These are phyloP conservation scores for Apiospora marii DNA, from an alignment of 2,329 filamentous ascomycete genomes.

Conservation along the genomic window DNA sequence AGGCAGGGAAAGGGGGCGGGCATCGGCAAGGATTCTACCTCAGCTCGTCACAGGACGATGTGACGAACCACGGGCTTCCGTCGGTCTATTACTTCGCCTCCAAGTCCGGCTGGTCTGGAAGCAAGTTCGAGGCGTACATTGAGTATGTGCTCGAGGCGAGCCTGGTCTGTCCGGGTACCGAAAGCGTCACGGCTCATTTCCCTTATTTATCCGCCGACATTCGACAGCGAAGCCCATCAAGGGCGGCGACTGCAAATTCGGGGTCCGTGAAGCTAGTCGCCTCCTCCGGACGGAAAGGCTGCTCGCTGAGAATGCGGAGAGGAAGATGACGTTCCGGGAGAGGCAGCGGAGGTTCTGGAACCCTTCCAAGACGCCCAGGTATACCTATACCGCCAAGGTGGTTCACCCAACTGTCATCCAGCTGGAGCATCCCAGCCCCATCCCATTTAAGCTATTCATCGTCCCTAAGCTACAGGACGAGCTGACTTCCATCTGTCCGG, in stretches of 20 bases:
- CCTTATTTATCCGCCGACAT: constrained; percentile 23
- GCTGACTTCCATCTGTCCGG: constrained; percentile 22
- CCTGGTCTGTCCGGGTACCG: constrained; percentile 22
- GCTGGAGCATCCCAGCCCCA: constrained; percentile 26
- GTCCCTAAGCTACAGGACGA: constrained; percentile 6
- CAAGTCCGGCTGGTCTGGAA: background rate
- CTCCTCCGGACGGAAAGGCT: constrained; percentile 22
- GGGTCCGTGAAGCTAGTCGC: background rate
- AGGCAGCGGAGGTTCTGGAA: constrained; percentile 25
- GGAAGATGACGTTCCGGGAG: constrained; percentile 23
- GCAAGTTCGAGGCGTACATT: constrained; percentile 27
- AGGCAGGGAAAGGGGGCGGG: background rate
- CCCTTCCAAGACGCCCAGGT: constrained; percentile 26
- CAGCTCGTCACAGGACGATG: constrained; percentile 26
- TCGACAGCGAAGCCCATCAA: constrained; percentile 24
- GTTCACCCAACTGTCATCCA: constrained; percentile 24
- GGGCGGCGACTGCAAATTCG: constrained; percentile 17
- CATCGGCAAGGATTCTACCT: constrained; percentile 2
- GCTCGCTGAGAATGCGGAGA: constrained; percentile 22
- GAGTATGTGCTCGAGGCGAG: constrained; percentile 28
- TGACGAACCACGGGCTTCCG: constrained; percentile 24
- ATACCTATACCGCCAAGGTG: constrained; percentile 23
- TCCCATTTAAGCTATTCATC: constrained; percentile 25
- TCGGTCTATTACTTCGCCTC: constrained; percentile 24
- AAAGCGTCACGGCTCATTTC: constrained; percentile 6